A percentile compares a stretch with the other conserved stretches of the same genome.
phyloP scores from a whole-genome alignment of 768 basidiomycete species.

The Gymnopilus junonius region DNA sequence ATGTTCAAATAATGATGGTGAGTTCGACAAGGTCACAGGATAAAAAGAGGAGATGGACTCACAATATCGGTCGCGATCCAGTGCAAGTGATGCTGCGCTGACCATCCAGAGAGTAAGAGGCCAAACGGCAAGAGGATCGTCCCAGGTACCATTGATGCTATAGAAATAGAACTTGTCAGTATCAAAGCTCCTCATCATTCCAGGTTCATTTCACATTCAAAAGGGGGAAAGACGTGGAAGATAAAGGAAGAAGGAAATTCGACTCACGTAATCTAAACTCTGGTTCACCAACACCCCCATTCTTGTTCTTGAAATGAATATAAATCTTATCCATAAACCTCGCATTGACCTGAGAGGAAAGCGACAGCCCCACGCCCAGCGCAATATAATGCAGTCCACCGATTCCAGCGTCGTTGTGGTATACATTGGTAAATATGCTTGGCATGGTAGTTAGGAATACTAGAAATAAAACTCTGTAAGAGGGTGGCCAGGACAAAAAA shows the following conservation, averaged over 20 bases:
- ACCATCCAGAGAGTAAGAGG: slow-evolving; percentile 74
- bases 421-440: slow-evolving; percentile 55
- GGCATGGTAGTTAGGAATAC: slow-evolving; percentile 74
- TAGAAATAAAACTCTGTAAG: slow-evolving; percentile 26
- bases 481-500: not conserved
- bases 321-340: slow-evolving; percentile 60
- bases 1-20: not conserved
- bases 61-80: slow-evolving; percentile 80
- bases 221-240: too few relatives aligned
- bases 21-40: not conserved
- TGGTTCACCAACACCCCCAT: slow-evolving; percentile 50
- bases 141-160: slow-evolving; percentile 64
- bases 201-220: too few relatives aligned
- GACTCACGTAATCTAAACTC: slow-evolving; percentile 54
- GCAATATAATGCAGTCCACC: slow-evolving; percentile 74
- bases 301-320: slow-evolving; percentile 49
- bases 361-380: slow-evolving; percentile 63
- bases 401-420: slow-evolving; percentile 59
- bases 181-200: too few relatives aligned
- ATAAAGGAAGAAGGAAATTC: too few relatives aligned
- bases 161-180: too few relatives aligned
- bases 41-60: slow-evolving; percentile 20
- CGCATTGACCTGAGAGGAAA: slow-evolving; percentile 59
- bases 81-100: slow-evolving; percentile 54
- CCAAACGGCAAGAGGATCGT: slow-evolving; percentile 67